Base-by-base conservation (phyloP, 2,329 filamentous ascomycete genomes). In the Onygenales sp. region DNA sequence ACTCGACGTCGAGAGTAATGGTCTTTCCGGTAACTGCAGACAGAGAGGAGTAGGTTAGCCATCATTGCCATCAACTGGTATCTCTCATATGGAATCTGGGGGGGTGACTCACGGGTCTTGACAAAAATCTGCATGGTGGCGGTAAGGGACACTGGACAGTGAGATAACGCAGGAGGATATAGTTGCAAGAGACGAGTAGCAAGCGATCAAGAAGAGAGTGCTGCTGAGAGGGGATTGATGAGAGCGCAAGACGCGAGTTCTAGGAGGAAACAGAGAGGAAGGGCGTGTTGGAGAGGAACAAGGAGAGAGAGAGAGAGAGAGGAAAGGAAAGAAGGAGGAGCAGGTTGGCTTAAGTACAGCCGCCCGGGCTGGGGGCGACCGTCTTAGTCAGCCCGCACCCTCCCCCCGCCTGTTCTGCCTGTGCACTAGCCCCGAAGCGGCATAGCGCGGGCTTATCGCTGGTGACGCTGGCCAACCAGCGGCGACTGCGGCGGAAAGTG, bases 91-190 rank as follows among this genome's bases (percentile, higher is more conserved):
- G 21, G 21, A 27, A 27, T 27, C 21, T 27, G 21, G 4, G 66
- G 62, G 62, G 60, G 58, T 37, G 65, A 85, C 86, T 81, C 79
- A 89, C 86, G 82, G 64, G 90, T 95, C 85, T 95, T 95, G 67
- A 95, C 91, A 75, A 95, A 96, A 81, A 96, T 95, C 82, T 95
- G 91, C 91, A 95, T 94, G 73, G 62, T 84, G 74, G 63, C 58
- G 61, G 51, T 60, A 50, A 17, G 51, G 37, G 8, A 42, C 46
- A 33, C 42, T 50, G 42, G 47, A 40, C 31, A 46, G 36, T 40
- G 49, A 31, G 14, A 54, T 50, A 43, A 48, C 51, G 17, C 46
- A 27, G 6, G 11, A 34, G 17, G 34, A 39, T 14, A 50, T 47
- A 14, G 27, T 52, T 21, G 10, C 21, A n/a, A 49, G 27, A 49